Evolutionary conservation across 1,284 basidiomycete species (phyloP).

Genomic region (Earliella scabrosa): DNA sequence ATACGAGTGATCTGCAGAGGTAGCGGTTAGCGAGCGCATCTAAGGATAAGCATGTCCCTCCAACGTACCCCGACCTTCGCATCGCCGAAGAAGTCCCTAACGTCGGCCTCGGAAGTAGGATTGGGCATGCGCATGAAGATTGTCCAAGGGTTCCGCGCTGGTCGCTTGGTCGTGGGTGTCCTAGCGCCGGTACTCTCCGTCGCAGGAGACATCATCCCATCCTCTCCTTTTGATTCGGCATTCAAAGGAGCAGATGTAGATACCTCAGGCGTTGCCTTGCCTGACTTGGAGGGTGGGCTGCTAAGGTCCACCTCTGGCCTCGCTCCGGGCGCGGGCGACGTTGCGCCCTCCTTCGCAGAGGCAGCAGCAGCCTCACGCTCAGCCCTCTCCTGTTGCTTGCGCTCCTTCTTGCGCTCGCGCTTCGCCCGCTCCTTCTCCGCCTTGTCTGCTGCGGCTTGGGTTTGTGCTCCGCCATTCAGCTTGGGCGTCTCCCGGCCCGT

Average conservation of each 20-base stretch:
- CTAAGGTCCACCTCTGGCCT: slow-evolving; percentile 25
- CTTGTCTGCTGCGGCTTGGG: slow-evolving; percentile 36
- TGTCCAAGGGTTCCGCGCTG: slow-evolving; percentile 80
- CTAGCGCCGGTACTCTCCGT: slow-evolving; percentile 65
- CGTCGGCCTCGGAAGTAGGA: slow-evolving; percentile 65
- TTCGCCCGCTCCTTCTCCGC: slow-evolving; percentile 57
- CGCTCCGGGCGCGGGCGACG: slow-evolving; percentile 23
- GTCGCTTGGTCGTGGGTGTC: slow-evolving; percentile 66
- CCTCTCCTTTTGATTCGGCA: slow-evolving; percentile 42
- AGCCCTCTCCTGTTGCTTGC: slow-evolving; percentile 53
- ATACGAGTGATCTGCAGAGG: slow-evolving; percentile 68
- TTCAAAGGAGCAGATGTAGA: slow-evolving; percentile 27
- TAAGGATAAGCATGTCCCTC: neutral
- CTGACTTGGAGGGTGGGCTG: slow-evolving; percentile 39
- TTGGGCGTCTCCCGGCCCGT: slow-evolving; percentile 44
- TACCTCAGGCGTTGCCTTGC: slow-evolving; percentile 46
- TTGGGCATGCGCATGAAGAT: slow-evolving; percentile 78
- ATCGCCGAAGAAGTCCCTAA: slow-evolving; percentile 78
- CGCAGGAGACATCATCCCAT: slow-evolving; percentile 51
- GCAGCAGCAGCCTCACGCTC: slow-evolving; percentile 41
- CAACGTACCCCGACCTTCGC: slow-evolving; percentile 63
- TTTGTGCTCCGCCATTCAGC: slow-evolving; percentile 38
- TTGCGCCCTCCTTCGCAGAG: slow-evolving; percentile 34
- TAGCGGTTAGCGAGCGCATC: neutral
- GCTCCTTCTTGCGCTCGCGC: slow-evolving; percentile 62